phyloP scores from a whole-genome alignment of 1,139 yeast genomes.

The Suhomyces panamericanus region DNA sequence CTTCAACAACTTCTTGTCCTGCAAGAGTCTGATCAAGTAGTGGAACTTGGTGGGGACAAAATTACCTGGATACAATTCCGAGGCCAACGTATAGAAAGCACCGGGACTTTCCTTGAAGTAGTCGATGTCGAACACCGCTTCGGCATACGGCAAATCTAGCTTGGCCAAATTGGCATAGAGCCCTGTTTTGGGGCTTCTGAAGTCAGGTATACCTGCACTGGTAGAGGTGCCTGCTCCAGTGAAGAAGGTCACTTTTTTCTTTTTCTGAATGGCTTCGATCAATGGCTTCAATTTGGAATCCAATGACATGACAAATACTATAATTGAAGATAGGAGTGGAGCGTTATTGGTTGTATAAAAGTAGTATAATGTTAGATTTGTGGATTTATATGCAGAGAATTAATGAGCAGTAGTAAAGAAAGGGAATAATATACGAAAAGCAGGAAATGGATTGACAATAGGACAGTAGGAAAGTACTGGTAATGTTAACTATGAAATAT shows the following conservation, averaged over 20 bases:
- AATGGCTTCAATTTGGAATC: slow-evolving; percentile 11
- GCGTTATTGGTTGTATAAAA: too few relatives aligned
- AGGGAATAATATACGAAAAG: too few relatives aligned
- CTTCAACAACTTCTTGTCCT: slow-evolving; percentile 58
- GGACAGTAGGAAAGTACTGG: not conserved
- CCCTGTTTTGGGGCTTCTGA: slow-evolving; percentile 90
- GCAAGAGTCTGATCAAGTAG: slow-evolving; percentile 62
- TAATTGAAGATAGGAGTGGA: not conserved
- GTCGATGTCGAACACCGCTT: slow-evolving; percentile 90
- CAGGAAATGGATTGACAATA: too few relatives aligned
- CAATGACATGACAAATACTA: not conserved
- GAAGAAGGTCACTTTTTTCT: slow-evolving; percentile 45
- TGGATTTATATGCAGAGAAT: too few relatives aligned
- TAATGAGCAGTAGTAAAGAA: too few relatives aligned
- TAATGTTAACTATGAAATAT: too few relatives aligned
- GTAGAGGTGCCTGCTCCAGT: slow-evolving; percentile 96
- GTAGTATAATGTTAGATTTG: too few relatives aligned
- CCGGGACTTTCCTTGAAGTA: slow-evolving; percentile 72
- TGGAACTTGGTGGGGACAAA: slow-evolving; percentile 84
- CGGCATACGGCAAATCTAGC: slow-evolving; percentile 83
- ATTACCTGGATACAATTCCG: slow-evolving; percentile 84
- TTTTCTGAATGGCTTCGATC: slow-evolving; percentile 14
- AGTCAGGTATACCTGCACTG: slow-evolving; percentile 92
- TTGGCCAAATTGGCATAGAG: slow-evolving; percentile 77
- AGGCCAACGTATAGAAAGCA: slow-evolving; percentile 82